Percentiles rank a stretch among this genome's conserved stretches.
phyloP scores from a whole-genome alignment of 306 rosid species.

The Cajanus cajan region DNA sequence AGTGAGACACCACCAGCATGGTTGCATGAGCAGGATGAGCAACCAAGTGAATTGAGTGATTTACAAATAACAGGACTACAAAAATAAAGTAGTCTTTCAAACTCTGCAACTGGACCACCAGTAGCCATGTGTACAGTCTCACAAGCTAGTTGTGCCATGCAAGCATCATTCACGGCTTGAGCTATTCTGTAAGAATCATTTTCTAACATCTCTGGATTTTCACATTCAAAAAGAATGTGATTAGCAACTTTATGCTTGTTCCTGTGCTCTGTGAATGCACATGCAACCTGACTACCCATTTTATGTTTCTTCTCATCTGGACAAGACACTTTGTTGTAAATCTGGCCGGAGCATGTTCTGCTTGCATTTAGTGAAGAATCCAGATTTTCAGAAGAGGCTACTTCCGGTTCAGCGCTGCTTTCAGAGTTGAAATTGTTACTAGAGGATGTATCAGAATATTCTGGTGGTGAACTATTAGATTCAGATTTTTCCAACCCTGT shows the following conservation, averaged over 20 bases:
- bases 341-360: slow-evolving; percentile 15
- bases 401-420: slow-evolving; percentile 36
- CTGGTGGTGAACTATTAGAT: slow-evolving; percentile 42
- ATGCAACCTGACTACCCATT: slow-evolving; percentile 19
- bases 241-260: slow-evolving; percentile 34
- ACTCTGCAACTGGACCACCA: slow-evolving; percentile 67
- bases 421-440: slow-evolving; percentile 32
- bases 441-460: slow-evolving; percentile 39
- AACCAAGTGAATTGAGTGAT: slow-evolving; percentile 32
- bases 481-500: slow-evolving; percentile 37
- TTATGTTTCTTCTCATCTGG: slow-evolving; percentile 31
- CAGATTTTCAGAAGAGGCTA: slow-evolving; percentile 31
- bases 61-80: slow-evolving; percentile 62
- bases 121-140: slow-evolving; percentile 56
- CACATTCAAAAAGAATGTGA: slow-evolving; percentile 25
- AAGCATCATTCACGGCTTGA: slow-evolving; percentile 52
- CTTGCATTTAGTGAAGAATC: slow-evolving; percentile 35
- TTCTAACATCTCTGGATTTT: slow-evolving; percentile 34
- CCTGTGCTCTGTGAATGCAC: slow-evolving; percentile 20
- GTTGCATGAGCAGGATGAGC: slow-evolving; percentile 44
- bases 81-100: slow-evolving; percentile 65
- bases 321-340: slow-evolving; percentile 18
- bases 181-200: slow-evolving; percentile 43
- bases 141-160: slow-evolving; percentile 56
- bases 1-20: slow-evolving; percentile 37